phyloP scores from a whole-genome alignment of 1,284 basidiomycete species.

The Sphaerobolus stellatus region DNA sequence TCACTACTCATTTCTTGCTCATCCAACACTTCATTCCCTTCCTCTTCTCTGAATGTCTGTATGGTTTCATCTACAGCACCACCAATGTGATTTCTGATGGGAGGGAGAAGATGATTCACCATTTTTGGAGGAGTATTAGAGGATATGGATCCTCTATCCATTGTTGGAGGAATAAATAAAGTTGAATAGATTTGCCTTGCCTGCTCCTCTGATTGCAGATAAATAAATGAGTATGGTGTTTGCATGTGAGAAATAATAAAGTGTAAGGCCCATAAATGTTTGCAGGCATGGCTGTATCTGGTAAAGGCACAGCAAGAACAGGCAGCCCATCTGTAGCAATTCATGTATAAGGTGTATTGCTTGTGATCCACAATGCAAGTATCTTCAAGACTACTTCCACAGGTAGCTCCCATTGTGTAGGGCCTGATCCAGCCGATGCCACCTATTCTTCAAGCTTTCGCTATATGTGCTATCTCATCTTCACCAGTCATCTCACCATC shows the following conservation, averaged over 20 bases:
- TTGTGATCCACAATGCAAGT: background rate
- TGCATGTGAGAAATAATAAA: background rate
- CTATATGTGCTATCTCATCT: background rate
- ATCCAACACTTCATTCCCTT: too few relatives aligned
- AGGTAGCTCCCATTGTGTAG: background rate
- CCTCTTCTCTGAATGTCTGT: too few relatives aligned
- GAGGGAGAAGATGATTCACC: too few relatives aligned
- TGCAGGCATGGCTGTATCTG: background rate
- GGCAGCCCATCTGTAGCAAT: background rate
- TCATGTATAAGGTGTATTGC: background rate
- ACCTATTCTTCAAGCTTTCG: background rate
- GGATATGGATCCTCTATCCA: too few relatives aligned
- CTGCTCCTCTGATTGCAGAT: background rate
- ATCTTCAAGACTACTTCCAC: background rate
- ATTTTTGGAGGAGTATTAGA: too few relatives aligned
- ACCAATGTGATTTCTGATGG: too few relatives aligned
- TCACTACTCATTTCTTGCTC: too few relatives aligned
- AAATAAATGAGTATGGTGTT: background rate
- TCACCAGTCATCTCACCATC: background rate
- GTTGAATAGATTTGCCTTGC: background rate
- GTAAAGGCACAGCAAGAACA: background rate
- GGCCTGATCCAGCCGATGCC: background rate
- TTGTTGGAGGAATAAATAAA: too few relatives aligned
- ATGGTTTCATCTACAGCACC: too few relatives aligned
- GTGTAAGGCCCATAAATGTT: constrained; percentile 5